Base-by-base conservation (phyloP, 2,329 filamentous ascomycete genomes). In the Aureobasidium sp. region DNA sequence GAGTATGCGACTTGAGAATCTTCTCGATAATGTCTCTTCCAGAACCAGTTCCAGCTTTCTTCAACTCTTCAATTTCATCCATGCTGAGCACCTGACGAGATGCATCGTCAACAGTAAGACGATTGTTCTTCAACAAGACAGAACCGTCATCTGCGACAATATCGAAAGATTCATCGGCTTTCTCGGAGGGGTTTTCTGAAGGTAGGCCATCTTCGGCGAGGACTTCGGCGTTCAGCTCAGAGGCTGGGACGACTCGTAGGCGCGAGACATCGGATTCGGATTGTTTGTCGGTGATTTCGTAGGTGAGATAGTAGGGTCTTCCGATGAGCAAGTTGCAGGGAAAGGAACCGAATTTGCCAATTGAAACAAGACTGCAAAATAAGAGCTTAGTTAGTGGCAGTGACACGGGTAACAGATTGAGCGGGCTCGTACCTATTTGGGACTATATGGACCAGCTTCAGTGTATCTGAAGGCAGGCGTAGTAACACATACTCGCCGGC, bases 271-370 rank as follows among this genome's bases (percentile, higher is more conserved):
- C 85, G 64, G 82, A 82, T 41, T 75, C 70, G 5, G 86, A 81
- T 30, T 79, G 75, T 69, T 83, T 85, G 68, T 96, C 91, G 65
- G 88, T 82, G 2, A 97, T 81, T 73, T 97, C 93, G 75, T 91
- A 99, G 0, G 92, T 97, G 63, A 95, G 79, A 76, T 96, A 85
- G 72, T 90, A 96, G 0, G 94, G 94, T 9, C 94, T 87, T n/a
- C 91, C 88, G 64, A 99, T 84, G 49, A 99, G 85, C 36, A 94
- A 83, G 71, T 97, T 97, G 58, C 90, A 86, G 16, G 90, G 88
- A 71, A 99, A 97, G 2, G 85, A 85, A 66, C 94, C 94, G 73
- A 94, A 96, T 83, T 97, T 97, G 61, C 91, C 91, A 36, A 97
- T 80, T 1, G 90, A 91, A 66, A 97, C 88, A n/a, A 60, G n/a